A percentile compares a stretch with the other conserved stretches of the same genome.
These are phyloP conservation scores for Venturia effusa DNA, from an alignment of 2,329 filamentous ascomycete genomes.

Conservation along the genomic window DNA sequence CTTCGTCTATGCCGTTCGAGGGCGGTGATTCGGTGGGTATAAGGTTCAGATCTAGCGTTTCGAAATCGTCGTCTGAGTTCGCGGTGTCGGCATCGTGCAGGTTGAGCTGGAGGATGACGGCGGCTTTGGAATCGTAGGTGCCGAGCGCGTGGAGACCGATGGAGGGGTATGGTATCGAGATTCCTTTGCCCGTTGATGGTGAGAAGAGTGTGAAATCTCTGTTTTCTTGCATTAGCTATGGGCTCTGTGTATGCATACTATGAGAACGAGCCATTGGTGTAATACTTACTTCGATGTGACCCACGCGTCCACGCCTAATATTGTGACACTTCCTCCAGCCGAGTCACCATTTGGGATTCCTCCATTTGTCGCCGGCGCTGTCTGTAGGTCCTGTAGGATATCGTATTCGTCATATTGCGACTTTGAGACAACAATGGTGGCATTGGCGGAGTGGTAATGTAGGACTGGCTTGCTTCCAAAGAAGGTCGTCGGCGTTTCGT, in stretches of 20 bases:
- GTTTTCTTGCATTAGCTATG: slow-evolving; percentile 10
- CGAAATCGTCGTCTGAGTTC: slow-evolving; percentile 52
- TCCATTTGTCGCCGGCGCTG: slow-evolving; percentile 26
- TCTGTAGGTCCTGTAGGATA: slow-evolving; percentile 38
- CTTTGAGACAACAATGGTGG: slow-evolving; percentile 47
- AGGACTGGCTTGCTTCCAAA: slow-evolving; percentile 61
- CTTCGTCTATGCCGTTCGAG: background rate
- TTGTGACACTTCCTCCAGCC: slow-evolving; percentile 11
- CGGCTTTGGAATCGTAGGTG: slow-evolving; percentile 27
- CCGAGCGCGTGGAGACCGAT: slow-evolving; percentile 63
- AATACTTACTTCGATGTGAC: slow-evolving; percentile 33
- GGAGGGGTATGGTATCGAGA: slow-evolving; percentile 61
- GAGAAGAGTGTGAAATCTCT: slow-evolving; percentile 56
- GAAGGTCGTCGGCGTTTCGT: slow-evolving; percentile 64
- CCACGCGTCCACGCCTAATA: slow-evolving; percentile 34
- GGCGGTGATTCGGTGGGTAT: slow-evolving; percentile 34
- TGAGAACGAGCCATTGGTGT: background rate
- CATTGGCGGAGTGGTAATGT: slow-evolving; percentile 48
- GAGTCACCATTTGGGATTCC: slow-evolving; percentile 5
- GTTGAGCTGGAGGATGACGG: slow-evolving; percentile 35
- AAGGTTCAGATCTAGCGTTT: slow-evolving; percentile 57
- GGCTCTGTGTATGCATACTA: background rate
- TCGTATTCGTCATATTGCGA: slow-evolving; percentile 42
- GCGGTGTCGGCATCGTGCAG: slow-evolving; percentile 41
- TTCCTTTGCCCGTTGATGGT: slow-evolving; percentile 43